phyloP scores from a whole-genome alignment of 1,284 basidiomycete species.

The Microbotryum violaceum region DNA sequence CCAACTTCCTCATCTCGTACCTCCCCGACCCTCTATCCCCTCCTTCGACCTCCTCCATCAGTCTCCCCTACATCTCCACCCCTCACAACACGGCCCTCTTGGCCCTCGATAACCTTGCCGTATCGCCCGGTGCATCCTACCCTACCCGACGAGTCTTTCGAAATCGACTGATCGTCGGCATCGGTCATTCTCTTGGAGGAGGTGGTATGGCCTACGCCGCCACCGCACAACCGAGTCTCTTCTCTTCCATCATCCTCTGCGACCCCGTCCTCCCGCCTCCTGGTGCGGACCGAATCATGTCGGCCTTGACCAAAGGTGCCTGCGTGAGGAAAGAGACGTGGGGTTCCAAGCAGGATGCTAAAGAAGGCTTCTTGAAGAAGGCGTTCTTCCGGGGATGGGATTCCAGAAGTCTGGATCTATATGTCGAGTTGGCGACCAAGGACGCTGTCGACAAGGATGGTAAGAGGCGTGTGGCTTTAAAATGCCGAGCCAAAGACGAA shows the following conservation, averaged over 20 bases:
- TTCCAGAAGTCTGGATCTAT: constrained; percentile 56
- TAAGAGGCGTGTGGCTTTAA: constrained; percentile 12
- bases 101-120: constrained; percentile 16
- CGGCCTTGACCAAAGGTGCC: constrained; percentile 25
- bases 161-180: constrained; percentile 47
- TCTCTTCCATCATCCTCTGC: constrained; percentile 63
- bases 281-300: constrained; percentile 32
- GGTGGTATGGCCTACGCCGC: constrained; percentile 41
- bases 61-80: neutral
- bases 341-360: constrained; percentile 54
- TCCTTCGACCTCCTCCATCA: constrained; percentile 1
- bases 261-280: constrained; percentile 62
- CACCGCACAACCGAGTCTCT: constrained; percentile 56
- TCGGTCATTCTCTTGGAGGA: constrained; percentile 79
- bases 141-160: constrained; percentile 38
- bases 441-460: neutral
- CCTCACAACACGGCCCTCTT: neutral
- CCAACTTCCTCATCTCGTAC: constrained; percentile 59
- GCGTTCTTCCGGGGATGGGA: constrained; percentile 72
- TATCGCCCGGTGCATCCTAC: neutral
- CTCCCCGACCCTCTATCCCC: constrained; percentile 40
- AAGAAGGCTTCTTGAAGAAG: constrained; percentile 47
- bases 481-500: constrained; percentile 18
- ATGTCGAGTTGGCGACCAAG: constrained; percentile 45
- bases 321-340: constrained; percentile 29